phyloP scores from a whole-genome alignment of 257 asterid species.

The Nicotiana sylvestris region DNA sequence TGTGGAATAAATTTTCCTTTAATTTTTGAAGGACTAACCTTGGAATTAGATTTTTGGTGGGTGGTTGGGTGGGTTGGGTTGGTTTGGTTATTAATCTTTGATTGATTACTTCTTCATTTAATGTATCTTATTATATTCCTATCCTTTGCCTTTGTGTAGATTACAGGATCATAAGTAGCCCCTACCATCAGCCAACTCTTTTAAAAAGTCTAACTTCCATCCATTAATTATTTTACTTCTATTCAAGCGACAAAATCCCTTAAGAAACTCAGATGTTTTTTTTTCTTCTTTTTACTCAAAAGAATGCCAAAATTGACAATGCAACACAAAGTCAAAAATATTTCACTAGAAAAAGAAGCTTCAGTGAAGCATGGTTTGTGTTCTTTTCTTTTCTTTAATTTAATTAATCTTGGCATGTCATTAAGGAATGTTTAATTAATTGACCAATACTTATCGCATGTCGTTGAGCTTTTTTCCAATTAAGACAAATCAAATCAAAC shows the following conservation, averaged over 20 bases:
- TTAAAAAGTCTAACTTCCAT: conserved; percentile 13
- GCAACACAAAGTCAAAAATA: neutral
- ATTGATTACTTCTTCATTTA: conserved; percentile 22
- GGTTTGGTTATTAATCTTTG: conserved; percentile 19
- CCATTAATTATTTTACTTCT: conserved; percentile 24
- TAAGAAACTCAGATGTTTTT: neutral
- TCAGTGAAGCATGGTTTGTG: neutral
- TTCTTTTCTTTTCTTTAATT: neutral
- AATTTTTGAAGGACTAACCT: conserved; percentile 16
- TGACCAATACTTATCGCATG: neutral
- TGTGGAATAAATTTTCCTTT: conserved; percentile 23
- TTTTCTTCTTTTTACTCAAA: neutral
- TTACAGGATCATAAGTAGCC: conserved; percentile 27
- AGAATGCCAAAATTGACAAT: conserved; percentile 50
- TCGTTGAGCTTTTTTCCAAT: neutral
- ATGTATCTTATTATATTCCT: neutral
- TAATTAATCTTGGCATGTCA: conserved; percentile 3
- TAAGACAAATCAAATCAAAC: neutral
- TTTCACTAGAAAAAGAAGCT: conserved; percentile 18
- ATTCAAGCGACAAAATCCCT: conserved; percentile 18
- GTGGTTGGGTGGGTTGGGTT: conserved; percentile 29
- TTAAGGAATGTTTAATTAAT: conserved; percentile 5
- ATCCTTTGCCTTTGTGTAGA: conserved; percentile 10
- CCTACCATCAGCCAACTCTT: conserved; percentile 21
- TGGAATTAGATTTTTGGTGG: conserved; percentile 14